Percentiles rank a stretch among this genome's conserved stretches.
Conservation (phyloP, 805 yeast species). For the Cyberlindnera amylophila region DNA sequence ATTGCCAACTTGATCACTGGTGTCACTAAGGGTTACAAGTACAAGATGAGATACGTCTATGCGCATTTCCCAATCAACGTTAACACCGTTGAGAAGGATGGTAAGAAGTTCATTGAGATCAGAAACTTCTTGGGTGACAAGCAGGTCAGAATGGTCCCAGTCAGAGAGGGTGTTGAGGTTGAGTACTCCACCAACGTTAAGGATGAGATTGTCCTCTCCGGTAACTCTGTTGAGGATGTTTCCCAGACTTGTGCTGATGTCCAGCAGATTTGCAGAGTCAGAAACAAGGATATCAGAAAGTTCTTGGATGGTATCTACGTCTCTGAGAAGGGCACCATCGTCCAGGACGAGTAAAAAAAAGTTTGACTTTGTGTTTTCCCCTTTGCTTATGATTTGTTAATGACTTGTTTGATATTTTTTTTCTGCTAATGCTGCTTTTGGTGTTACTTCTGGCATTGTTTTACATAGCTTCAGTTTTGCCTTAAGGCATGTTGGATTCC, state of each 20-base stretch:
- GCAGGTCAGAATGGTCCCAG: slow-evolving; percentile 85
- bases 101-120: slow-evolving; percentile 78
- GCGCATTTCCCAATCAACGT: slow-evolving; percentile 99
- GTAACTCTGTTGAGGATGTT: slow-evolving; percentile 96
- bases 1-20: slow-evolving; percentile 93
- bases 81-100: slow-evolving; percentile 79
- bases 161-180: slow-evolving; percentile 85
- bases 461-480: slow-evolving; percentile 1
- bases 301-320: slow-evolving; percentile 99
- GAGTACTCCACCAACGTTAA: slow-evolving; percentile 80
- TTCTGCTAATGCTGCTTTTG: background rate
- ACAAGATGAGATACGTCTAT: slow-evolving; percentile 99
- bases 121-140: slow-evolving; percentile 99
- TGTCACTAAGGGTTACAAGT: slow-evolving; percentile 98
- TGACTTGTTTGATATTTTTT: background rate
- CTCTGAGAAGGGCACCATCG: slow-evolving; percentile 89
- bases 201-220: slow-evolving; percentile 90
- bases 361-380: background rate
- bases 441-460: background rate
- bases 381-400: background rate
- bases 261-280: slow-evolving; percentile 96
- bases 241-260: slow-evolving; percentile 98
- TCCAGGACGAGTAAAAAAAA: slow-evolving; percentile 48
- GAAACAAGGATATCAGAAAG: slow-evolving; percentile 99
- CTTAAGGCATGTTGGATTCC: slow-evolving; percentile 5